A percentile compares a stretch with the other conserved stretches of the same genome.
phyloP scores from a whole-genome alignment of 2,329 filamentous ascomycete species.

The Dothideomycetidae sp. region DNA sequence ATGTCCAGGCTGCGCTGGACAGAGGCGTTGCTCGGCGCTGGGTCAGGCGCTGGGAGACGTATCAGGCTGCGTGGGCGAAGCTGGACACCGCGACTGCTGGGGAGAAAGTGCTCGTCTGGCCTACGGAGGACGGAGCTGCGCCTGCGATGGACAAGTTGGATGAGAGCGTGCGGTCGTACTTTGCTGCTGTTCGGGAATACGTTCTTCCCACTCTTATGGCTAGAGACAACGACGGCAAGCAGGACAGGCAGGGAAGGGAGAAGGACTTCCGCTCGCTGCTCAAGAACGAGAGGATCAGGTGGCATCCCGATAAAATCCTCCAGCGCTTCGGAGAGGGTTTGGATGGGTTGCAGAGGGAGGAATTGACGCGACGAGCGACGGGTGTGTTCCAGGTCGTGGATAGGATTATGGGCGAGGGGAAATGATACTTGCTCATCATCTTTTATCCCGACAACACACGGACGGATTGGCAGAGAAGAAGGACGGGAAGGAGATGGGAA shows the following conservation, averaged over 20 bases:
- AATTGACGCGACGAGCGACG: slow-evolving; percentile 65
- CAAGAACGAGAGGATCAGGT: slow-evolving; percentile 76
- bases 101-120: slow-evolving; percentile 49
- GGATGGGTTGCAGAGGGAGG: slow-evolving; percentile 47
- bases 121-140: slow-evolving; percentile 43
- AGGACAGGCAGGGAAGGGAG: slow-evolving; percentile 8
- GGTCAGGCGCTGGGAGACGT: slow-evolving; percentile 46
- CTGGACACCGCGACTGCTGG: slow-evolving; percentile 17
- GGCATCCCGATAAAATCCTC: slow-evolving; percentile 97
- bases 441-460: no score
- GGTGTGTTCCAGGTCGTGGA: slow-evolving; percentile 87
- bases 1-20: slow-evolving; percentile 52
- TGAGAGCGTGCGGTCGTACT: slow-evolving; percentile 53
- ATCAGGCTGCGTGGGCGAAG: slow-evolving; percentile 39
- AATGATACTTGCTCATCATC: background rate
- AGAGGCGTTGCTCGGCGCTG: slow-evolving; percentile 41
- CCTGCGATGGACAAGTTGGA: slow-evolving; percentile 37
- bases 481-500: no score
- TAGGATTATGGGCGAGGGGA: slow-evolving; percentile 41
- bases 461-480: no score
- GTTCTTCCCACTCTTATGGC: background rate
- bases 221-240: no score
- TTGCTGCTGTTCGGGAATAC: slow-evolving; percentile 24
- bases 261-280: slow-evolving; percentile 36
- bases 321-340: slow-evolving; percentile 55